Base-by-base conservation (phyloP, 164 flowering plant genomes). In the Kingdonia uniflora region DNA sequence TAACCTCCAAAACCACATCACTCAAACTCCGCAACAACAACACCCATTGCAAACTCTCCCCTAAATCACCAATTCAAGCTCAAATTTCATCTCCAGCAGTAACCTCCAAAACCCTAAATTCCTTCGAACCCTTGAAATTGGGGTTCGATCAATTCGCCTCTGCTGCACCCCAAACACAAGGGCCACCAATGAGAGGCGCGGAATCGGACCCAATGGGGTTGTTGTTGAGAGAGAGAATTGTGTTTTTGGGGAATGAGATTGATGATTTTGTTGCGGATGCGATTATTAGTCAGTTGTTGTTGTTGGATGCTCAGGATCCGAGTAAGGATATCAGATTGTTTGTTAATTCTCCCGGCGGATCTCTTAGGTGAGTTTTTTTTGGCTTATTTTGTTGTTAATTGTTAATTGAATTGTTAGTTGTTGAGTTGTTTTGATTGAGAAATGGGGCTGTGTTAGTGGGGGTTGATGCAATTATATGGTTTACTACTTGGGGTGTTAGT, bases 241-340 rank as follows among this genome's bases (percentile, higher is more conserved):
- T 87, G 57, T 87, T 87, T 62, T 58, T 90, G 59, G 97, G 97
- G 0, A 71, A 55, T 57, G 19, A 19, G 15, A 79, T 91, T 38
- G 86, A 91, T 46, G 97, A 91, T 57, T 85, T 85, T 25, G 77
- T 91, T 1, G 97, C 95, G 1, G 97, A 91, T 58, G 72, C 86
- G 11, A 81, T 80, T 56, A 79, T 85, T 8, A 82, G 92, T 60
- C 95, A 91, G 73, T 60, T 91, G 65, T 61, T 91, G 49, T 54
- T 91, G 48, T 58, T 91, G 66, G 98, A 91, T 45, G 89, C 90
- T 57, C 79, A 79, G 53, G 96, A 91, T 62, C 80, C 80, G 5
- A 78, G 70, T 12, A 80, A 79, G 61, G 96, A 87, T 66, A 91
- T 91, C 48, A 66, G 80, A 17, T 80, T 91, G 46, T 85, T 91